These are phyloP conservation scores for Phytophthora pluvialis DNA, from an alignment of 352 stramenopile genomes.

Conservation along the genomic window DNA sequence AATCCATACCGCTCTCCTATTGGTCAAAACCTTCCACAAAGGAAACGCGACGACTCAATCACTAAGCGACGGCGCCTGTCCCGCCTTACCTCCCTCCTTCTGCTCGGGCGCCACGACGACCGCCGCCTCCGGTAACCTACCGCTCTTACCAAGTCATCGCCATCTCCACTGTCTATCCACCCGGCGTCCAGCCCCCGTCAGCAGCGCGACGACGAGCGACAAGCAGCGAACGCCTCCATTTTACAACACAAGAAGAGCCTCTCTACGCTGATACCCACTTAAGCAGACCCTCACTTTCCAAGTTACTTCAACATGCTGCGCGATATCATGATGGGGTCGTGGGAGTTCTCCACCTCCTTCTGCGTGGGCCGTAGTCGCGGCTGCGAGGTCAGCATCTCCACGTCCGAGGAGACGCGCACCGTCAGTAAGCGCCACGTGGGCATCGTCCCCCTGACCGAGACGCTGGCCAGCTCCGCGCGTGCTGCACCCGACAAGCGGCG, in stretches of 20 bases:
- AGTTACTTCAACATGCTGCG: slow-evolving; percentile 33
- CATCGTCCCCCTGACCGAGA: slow-evolving; percentile 55
- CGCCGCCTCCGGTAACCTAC: neutral
- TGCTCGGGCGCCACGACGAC: neutral
- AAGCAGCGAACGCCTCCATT: neutral
- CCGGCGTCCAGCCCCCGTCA: neutral
- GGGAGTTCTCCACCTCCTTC: slow-evolving; percentile 65
- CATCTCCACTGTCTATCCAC: neutral
- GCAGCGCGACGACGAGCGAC: slow-evolving; percentile 7
- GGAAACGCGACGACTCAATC: slow-evolving; percentile 24
- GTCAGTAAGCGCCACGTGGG: slow-evolving; percentile 79
- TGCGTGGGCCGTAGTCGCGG: slow-evolving; percentile 73
- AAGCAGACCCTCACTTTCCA: neutral
- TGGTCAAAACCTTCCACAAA: slow-evolving; percentile 18
- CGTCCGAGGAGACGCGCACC: slow-evolving; percentile 73
- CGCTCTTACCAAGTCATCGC: neutral
- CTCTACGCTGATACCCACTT: slow-evolving; percentile 11
- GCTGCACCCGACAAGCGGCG: slow-evolving; percentile 25
- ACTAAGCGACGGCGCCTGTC: slow-evolving; percentile 27
- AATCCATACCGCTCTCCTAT: neutral
- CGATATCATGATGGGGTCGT: slow-evolving; percentile 29
- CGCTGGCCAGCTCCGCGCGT: slow-evolving; percentile 8
- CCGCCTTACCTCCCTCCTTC: slow-evolving; percentile 5
- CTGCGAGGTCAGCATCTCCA: slow-evolving; percentile 75
- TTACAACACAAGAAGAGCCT: neutral